phyloP scores from a whole-genome alignment of 805 yeast genomes.

The Brettanomyces nanus region DNA sequence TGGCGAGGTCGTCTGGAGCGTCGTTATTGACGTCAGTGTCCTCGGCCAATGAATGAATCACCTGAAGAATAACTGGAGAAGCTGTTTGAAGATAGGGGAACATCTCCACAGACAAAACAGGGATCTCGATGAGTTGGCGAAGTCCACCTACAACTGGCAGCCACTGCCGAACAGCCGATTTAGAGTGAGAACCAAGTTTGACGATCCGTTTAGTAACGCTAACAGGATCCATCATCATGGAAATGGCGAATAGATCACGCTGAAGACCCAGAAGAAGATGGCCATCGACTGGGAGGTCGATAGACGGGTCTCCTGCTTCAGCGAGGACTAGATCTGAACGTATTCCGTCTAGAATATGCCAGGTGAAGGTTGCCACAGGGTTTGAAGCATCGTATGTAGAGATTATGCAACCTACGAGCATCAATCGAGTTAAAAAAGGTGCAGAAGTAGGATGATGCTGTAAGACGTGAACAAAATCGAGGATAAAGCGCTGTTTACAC shows the following conservation, averaged over 20 bases:
- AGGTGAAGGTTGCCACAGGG: constrained; percentile 15
- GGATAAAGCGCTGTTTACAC: constrained; percentile 19
- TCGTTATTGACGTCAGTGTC: background rate
- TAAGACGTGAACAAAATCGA: constrained; percentile 17
- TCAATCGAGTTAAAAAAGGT: constrained; percentile 25
- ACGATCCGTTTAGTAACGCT: constrained; percentile 9
- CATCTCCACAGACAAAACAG: constrained; percentile 12
- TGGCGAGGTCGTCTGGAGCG: background rate
- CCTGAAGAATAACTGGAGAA: constrained; percentile 12
- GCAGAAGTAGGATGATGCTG: constrained; percentile 19
- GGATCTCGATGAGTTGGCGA: constrained; percentile 14
- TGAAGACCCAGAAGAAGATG: constrained; percentile 16
- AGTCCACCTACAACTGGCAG: constrained; percentile 20
- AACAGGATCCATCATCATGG: constrained; percentile 15
- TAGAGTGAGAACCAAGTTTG: constrained; percentile 11
- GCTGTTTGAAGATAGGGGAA: constrained; percentile 14
- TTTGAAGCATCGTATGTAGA: constrained; percentile 18
- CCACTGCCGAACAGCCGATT: constrained; percentile 10
- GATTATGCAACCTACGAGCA: constrained; percentile 27
- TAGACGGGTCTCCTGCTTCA: background rate
- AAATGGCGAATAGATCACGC: constrained; percentile 19
- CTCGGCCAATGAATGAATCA: background rate
- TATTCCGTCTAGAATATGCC: background rate
- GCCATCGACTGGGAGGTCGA: background rate
- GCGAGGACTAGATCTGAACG: background rate